Evolutionary conservation across 768 basidiomycete genomes (phyloP).

Genomic region (Mycena sanguinolenta): DNA sequence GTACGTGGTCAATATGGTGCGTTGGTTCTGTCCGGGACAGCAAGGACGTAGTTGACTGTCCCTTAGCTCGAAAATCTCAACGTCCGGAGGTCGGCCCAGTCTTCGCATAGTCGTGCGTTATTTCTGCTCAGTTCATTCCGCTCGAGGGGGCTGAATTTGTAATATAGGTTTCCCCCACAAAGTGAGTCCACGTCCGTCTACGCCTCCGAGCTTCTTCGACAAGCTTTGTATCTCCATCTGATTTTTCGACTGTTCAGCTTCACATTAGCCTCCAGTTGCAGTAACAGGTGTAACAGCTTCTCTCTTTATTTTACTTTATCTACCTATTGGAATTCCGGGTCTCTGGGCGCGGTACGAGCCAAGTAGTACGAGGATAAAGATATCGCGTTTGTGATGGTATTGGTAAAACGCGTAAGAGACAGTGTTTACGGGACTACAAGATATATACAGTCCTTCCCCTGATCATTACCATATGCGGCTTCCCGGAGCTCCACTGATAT

Average conservation of each 20-base stretch:
- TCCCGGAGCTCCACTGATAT: too few species aligned
- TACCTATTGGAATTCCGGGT: too few species aligned
- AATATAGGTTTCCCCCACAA: constrained; percentile 17
- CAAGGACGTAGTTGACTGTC: constrained; percentile 5
- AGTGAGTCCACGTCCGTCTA: constrained; percentile 18
- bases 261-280: constrained; percentile 9
- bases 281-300: too few species aligned
- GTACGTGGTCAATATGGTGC: constrained; percentile 25
- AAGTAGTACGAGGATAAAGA: too few species aligned
- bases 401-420: too few species aligned
- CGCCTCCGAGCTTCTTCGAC: constrained; percentile 9
- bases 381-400: too few species aligned
- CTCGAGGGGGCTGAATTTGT: constrained; percentile 11
- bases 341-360: too few species aligned
- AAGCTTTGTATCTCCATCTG: constrained; percentile 13
- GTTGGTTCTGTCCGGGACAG: constrained; percentile 7
- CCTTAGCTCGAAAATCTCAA: constrained; percentile 29
- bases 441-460: too few species aligned
- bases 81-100: constrained; percentile 24
- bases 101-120: constrained; percentile 15
- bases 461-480: too few species aligned
- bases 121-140: constrained; percentile 13
- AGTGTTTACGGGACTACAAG: too few species aligned
- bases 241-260: constrained; percentile 17
- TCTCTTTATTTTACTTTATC: too few species aligned